Base-by-base conservation (phyloP, 2,329 filamentous ascomycete species). In the Tolypocladium ophioglossoides region DNA sequence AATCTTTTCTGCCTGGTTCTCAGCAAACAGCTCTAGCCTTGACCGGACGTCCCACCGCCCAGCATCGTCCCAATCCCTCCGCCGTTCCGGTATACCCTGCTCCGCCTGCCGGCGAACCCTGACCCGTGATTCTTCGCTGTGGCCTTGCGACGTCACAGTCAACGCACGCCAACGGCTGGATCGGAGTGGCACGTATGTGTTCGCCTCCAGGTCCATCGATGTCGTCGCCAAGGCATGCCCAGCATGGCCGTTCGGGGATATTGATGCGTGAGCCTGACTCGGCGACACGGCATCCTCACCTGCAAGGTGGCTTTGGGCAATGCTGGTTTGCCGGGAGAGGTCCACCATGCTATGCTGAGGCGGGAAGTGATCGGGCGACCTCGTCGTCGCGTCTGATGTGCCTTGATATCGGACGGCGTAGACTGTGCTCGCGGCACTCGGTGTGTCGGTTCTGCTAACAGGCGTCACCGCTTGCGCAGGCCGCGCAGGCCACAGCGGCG, bases 341-440 rank as follows among this genome's bases (percentile, higher is more conserved):
- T 71, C 63, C 47, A 67, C 55, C 52, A 65, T 56, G 57, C 63
- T 58, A 54, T 62, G 62, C 8, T 62, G 63, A 4, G 63, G 61
- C 38, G 62, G 40, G 9, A 62, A 47, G 12, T 62, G 68, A n/a
- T 78, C 74, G 3, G 75, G 74, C 10, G 75, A 74, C 52, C 72
- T 71, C 5, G 73, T 72, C 6, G 73, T 72, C 18, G 73, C 72
- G 55, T 82, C 82, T 2, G 79, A 78, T 8, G 78, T 71, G 12
- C 79, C 74, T 53, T 83, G 80, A 58, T 85, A 85, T 52, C 81
- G 74, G 38, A 85, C 74, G 8, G 80, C 79, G 58, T 86, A 86
- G 3, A 82, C 77, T 1, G 82, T 85, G 64, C 82, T 85, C 47
- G 80, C 81, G 1, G 80, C 82, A 61, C 82, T 85, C 20, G 79